phyloP scores from a whole-genome alignment of 83 land plant species.

The Thuja plicata region DNA sequence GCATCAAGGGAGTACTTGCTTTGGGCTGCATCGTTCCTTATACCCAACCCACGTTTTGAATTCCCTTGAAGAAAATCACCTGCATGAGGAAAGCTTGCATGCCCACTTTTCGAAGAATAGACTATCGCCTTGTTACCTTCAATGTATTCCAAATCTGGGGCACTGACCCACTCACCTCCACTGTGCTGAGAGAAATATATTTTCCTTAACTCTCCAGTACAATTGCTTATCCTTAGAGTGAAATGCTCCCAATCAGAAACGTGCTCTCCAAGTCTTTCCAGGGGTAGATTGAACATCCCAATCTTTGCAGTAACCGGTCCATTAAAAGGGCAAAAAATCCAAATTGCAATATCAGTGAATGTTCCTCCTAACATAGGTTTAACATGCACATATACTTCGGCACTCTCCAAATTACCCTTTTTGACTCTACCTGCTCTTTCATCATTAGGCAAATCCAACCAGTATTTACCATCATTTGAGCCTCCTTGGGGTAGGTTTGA shows the following conservation, averaged over 20 bases:
- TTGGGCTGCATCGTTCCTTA: slow-evolving; percentile 37
- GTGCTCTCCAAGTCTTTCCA: slow-evolving; percentile 56
- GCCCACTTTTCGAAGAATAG: slow-evolving; percentile 39
- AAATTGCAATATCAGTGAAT: slow-evolving; percentile 44
- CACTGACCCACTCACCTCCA: slow-evolving; percentile 34
- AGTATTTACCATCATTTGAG: slow-evolving; percentile 45
- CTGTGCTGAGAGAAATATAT: slow-evolving; percentile 49
- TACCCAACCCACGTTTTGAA: slow-evolving; percentile 31
- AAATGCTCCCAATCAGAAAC: slow-evolving; percentile 67
- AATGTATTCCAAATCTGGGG: slow-evolving; percentile 38
- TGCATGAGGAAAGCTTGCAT: slow-evolving; percentile 42
- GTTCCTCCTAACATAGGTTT: slow-evolving; percentile 75
- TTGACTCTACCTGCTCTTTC: slow-evolving; percentile 30
- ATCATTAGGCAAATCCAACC: slow-evolving; percentile 73
- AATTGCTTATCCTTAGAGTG: slow-evolving; percentile 41
- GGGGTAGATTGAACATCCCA: slow-evolving; percentile 21
- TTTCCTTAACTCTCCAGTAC: slow-evolving; percentile 32
- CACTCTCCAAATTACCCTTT: slow-evolving; percentile 56
- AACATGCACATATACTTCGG: slow-evolving; percentile 64
- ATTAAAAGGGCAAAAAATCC: slow-evolving; percentile 49
- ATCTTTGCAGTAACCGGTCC: slow-evolving; percentile 38
- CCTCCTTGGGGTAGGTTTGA: slow-evolving; percentile 47
- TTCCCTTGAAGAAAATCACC: slow-evolving; percentile 45
- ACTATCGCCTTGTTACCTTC: slow-evolving; percentile 24
- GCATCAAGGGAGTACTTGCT: slow-evolving; percentile 30